These are phyloP conservation scores for Graphilbum ipis-grandicollis DNA, from an alignment of 2,329 filamentous ascomycete genomes.

Conservation along the genomic window DNA sequence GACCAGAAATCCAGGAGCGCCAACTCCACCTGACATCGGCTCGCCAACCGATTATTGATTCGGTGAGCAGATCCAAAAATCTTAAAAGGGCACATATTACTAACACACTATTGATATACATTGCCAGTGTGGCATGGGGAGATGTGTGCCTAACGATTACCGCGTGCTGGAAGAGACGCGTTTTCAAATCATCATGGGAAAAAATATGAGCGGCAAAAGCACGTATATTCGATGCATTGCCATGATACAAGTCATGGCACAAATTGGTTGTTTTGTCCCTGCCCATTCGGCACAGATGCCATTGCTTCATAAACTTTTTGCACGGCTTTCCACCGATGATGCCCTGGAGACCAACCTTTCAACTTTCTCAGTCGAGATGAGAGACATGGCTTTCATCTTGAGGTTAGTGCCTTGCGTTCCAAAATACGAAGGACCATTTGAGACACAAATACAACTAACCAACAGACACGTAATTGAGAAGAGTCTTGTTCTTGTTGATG, in stretches of 20 bases:
- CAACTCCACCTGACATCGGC: constrained; percentile 52
- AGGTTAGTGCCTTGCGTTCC: constrained; percentile 29
- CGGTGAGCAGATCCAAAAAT: constrained; percentile 29
- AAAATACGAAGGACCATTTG: not conserved
- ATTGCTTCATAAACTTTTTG: constrained; percentile 69
- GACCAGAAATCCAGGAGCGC: constrained; percentile 50
- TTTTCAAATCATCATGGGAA: constrained; percentile 88
- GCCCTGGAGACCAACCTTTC: constrained; percentile 81
- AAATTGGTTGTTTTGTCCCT: constrained; percentile 81
- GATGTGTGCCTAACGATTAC: constrained; percentile 77
- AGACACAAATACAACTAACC: not conserved
- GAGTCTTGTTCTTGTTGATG: constrained; percentile 75
- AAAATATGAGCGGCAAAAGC: constrained; percentile 96
- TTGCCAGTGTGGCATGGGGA: constrained; percentile 20
- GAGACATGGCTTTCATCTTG: constrained; percentile 86
- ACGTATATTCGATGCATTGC: constrained; percentile 83
- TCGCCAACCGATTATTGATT: constrained; percentile 61
- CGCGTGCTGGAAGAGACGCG: constrained; percentile 65
- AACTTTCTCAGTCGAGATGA: constrained; percentile 88
- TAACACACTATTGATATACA: not conserved
- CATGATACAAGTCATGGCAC: constrained; percentile 79
- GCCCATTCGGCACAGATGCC: constrained; percentile 70
- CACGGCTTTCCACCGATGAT: constrained; percentile 73
- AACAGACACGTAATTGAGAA: constrained; percentile 53
- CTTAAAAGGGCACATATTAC: not conserved